Base-by-base conservation (phyloP, 805 yeast genomes). In the Cyberlindnera lachancei region DNA sequence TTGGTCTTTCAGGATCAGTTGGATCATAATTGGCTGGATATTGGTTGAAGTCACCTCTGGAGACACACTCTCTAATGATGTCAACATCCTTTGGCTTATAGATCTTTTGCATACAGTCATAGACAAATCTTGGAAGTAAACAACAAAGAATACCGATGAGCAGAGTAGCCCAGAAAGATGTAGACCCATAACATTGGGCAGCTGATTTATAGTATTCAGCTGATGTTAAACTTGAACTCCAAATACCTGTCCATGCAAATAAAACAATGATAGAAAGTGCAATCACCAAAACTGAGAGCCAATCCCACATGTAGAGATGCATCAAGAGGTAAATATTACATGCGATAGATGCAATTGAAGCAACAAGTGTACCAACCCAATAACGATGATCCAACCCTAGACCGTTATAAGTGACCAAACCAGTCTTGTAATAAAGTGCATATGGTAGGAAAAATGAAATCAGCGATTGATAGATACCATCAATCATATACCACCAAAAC, bases 301-400 rank as follows among this genome's bases (percentile, higher is more conserved):
- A 81, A 57, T 83, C 94, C 94, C 94, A 83, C 50, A 86, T 68
- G 50, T 70, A 71, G 51, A 79, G 84, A 45, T 78, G 86, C 40
- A 78, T 53, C 42, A 78, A 50, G 35, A 82, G 68, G 52, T 78
- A 80, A 4, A 70, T 38, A 49, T 83, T 78, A 59, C 88, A 79
- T 1, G 88, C 55, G 16, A 76, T 61, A 30, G 74, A 79, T 4
- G 87, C 69, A 46, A 81, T 78, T 18, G 76, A 63, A 1, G 83
- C 75, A 33, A 79, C 85, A 30, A 70, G 59, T 0, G 74, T 63
- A 51, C 92, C 94, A 38, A 83, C 68, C 66, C 74, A 72, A 50
- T 70, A 83, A 49, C 94, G 68, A 53, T 82, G 92, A 46, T 79
- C 86, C 24, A 79, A 44, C 5, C 65, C 62, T 45, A 76, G 59